Percentiles rank a stretch among this genome's conserved stretches.
phyloP scores from a whole-genome alignment of 306 rosid genomes.

The Purshia tridentata region DNA sequence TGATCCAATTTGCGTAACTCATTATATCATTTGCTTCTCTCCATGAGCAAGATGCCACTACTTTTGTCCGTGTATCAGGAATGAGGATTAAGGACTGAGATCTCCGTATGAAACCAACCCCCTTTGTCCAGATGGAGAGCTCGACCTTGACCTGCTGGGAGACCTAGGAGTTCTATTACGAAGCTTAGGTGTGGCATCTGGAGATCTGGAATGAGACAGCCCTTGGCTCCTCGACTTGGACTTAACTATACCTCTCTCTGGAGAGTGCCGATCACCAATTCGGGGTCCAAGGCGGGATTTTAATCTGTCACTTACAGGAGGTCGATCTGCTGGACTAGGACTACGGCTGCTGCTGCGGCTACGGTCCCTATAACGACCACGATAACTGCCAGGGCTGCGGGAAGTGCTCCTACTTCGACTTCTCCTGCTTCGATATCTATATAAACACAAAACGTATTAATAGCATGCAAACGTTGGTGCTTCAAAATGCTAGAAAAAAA shows the following conservation, averaged over 20 bases:
- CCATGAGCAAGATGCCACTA: constrained; percentile 22
- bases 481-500: not conserved
- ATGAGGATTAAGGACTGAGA: constrained; percentile 38
- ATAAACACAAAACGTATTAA: constrained; percentile 1
- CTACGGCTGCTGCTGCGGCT: constrained; percentile 57
- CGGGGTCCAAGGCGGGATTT: constrained; percentile 88
- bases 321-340: constrained; percentile 54
- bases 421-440: constrained; percentile 62
- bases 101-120: constrained; percentile 93
- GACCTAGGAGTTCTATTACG: constrained; percentile 43
- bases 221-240: constrained; percentile 40
- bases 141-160: constrained; percentile 67
- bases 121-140: constrained; percentile 68
- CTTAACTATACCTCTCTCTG: constrained; percentile 43
- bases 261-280: constrained; percentile 35
- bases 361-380: constrained; percentile 45
- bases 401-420: constrained; percentile 72
- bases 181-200: constrained; percentile 46
- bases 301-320: constrained; percentile 64
- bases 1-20: not conserved
- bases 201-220: constrained; percentile 57
- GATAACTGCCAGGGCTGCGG: constrained; percentile 63
- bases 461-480: not conserved
- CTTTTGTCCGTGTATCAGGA: constrained; percentile 32
- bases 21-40: not conserved